Percentiles rank a stretch among this genome's conserved stretches.
phyloP scores from a whole-genome alignment of 23 red algal species.

The Agarophyton chilense region DNA sequence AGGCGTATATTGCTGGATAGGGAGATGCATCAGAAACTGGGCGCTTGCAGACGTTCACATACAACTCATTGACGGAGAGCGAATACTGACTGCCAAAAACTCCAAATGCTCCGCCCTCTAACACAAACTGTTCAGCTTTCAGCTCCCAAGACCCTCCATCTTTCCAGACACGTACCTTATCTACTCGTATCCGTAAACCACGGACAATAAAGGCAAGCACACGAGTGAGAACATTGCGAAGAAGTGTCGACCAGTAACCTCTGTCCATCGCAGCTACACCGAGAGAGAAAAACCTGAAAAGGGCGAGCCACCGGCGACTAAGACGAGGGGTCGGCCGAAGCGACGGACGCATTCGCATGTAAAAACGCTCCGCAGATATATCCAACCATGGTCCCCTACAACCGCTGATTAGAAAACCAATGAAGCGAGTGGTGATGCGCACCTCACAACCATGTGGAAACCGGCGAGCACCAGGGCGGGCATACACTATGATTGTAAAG shows the following conservation, averaged over 20 bases:
- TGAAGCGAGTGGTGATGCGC: constrained; percentile 39
- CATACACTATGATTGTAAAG: constrained; percentile 51
- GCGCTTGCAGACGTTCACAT: constrained; percentile 29
- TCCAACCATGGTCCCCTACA: constrained; percentile 62
- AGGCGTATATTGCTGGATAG: constrained; percentile 37
- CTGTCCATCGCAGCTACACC: constrained; percentile 56
- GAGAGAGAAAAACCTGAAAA: constrained; percentile 26
- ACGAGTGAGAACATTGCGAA: constrained; percentile 52
- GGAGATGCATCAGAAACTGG: background rate
- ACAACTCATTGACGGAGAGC: constrained; percentile 66
- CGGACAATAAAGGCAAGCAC: constrained; percentile 55
- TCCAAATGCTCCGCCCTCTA: constrained; percentile 45
- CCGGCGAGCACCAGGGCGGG: constrained; percentile 48
- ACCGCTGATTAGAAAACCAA: constrained; percentile 48
- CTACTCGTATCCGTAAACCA: constrained; percentile 48
- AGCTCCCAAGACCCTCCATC: constrained; percentile 53
- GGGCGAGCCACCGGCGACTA: background rate
- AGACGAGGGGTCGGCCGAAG: background rate
- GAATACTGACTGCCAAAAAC: constrained; percentile 58
- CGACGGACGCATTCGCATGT: constrained; percentile 61
- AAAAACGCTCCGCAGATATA: constrained; percentile 49
- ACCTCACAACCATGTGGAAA: constrained; percentile 72
- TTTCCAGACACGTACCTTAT: constrained; percentile 63
- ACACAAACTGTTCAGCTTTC: constrained; percentile 61
- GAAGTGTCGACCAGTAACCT: constrained; percentile 54